phyloP scores from a whole-genome alignment of 108 stramenopile genomes.

The Chaetoceros muelleri region DNA sequence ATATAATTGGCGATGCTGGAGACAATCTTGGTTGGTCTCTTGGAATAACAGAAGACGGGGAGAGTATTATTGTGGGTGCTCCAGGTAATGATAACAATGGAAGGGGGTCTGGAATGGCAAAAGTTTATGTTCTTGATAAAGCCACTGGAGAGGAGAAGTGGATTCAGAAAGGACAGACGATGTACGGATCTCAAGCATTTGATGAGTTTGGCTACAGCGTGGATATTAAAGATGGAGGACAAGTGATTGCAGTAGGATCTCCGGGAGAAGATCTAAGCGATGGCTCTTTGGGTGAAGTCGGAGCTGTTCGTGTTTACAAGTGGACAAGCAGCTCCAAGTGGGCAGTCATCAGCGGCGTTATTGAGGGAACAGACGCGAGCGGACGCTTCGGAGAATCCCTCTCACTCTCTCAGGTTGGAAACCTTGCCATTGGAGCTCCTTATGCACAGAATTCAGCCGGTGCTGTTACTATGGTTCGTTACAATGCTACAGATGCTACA shows the following conservation, averaged over 20 bases:
- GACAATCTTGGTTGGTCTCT: background rate
- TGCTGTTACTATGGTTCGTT: background rate
- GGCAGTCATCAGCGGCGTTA: background rate
- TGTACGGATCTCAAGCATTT: background rate
- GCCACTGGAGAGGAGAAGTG: background rate
- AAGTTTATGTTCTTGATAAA: background rate
- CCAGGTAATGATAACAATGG: background rate
- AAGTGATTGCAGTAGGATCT: background rate
- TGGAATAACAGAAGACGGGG: background rate
- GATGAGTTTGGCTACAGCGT: background rate
- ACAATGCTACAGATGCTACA: too few species aligned
- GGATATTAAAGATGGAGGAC: background rate
- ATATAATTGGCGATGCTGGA: background rate
- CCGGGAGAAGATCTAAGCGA: background rate
- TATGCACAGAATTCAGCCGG: background rate
- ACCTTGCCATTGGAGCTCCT: background rate
- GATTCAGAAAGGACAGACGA: background rate
- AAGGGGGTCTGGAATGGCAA: background rate
- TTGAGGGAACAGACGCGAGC: background rate
- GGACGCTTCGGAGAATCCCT: background rate
- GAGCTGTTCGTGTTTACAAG: background rate
- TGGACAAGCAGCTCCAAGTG: background rate
- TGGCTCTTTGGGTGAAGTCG: background rate
- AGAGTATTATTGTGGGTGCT: background rate
- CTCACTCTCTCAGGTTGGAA: background rate